A percentile compares a stretch with the other conserved stretches of the same genome.
Evolutionary conservation across 306 rosid species (phyloP).

Genomic region (Oemleria cerasiformis): DNA sequence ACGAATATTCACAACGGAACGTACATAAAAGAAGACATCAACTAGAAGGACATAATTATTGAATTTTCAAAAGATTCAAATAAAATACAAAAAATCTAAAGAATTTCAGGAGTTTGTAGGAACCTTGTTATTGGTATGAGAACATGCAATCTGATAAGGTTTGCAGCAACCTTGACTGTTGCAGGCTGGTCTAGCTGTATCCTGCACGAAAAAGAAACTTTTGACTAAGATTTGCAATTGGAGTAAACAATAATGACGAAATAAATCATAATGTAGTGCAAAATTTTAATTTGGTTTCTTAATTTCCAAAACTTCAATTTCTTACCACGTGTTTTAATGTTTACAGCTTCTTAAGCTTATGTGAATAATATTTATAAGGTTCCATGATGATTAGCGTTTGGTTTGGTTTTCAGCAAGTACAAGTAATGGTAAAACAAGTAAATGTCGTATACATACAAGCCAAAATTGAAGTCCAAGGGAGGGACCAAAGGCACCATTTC

Average conservation of each 20-base stretch:
- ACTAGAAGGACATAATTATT: too few species aligned
- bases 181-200: constrained; percentile 94
- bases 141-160: constrained; percentile 84
- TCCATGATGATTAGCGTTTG: too few species aligned
- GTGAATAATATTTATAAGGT: too few species aligned
- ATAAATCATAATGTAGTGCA: neutral
- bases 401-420: neutral
- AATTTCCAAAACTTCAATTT: neutral
- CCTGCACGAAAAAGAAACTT: constrained; percentile 28
- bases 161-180: constrained; percentile 89
- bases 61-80: too few species aligned
- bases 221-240: constrained; percentile 6
- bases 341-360: too few species aligned
- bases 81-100: too few species aligned
- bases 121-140: constrained; percentile 85
- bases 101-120: neutral
- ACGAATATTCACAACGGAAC: too few species aligned
- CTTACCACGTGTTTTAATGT: neutral
- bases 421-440: neutral
- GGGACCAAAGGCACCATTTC: neutral
- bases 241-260: neutral
- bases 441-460: neutral
- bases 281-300: neutral
- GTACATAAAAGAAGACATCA: too few species aligned
- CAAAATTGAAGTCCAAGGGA: neutral